A percentile compares a stretch with the other conserved stretches of the same genome.
Evolutionary conservation across 2,329 filamentous ascomycete genomes (phyloP).

Genomic region (Aspergillus pseudoviridinutans): DNA sequence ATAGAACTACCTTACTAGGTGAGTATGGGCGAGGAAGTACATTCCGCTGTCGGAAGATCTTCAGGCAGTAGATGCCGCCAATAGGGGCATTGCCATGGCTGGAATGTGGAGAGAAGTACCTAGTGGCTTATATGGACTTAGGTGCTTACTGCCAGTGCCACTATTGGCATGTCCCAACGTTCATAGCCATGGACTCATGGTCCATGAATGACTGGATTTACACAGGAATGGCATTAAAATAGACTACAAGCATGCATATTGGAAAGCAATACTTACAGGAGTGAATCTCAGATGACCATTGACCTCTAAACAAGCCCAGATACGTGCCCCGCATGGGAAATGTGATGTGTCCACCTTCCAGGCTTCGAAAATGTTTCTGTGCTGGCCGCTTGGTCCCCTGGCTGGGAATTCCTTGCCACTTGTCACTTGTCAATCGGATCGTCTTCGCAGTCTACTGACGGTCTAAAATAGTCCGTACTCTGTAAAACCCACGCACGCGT

Average conservation of each 20-base stretch:
- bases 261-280: too few species aligned
- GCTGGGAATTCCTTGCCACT: not conserved
- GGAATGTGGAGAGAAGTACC: conserved; percentile 8
- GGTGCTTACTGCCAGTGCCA: not conserved
- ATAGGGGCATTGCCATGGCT: conserved; percentile 12
- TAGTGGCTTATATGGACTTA: not conserved
- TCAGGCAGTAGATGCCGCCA: conserved; percentile 4
- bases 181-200: too few species aligned
- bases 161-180: too few species aligned
- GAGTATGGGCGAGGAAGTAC: not conserved
- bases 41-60: not conserved
- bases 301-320: too few species aligned
- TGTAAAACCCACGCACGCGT: too few species aligned
- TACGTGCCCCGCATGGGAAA: not conserved
- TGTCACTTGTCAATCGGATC: not conserved
- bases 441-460: not conserved
- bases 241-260: too few species aligned
- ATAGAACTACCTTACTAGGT: not conserved
- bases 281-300: too few species aligned
- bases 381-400: not conserved
- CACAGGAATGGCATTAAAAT: too few species aligned
- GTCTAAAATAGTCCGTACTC: not conserved
- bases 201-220: too few species aligned
- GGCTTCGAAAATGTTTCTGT: not conserved
- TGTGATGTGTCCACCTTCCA: not conserved